Percentiles rank a stretch among this genome's conserved stretches.
phyloP scores from a whole-genome alignment of 176 grass and related monocot species.

The Hsuehochloa calcarea region DNA sequence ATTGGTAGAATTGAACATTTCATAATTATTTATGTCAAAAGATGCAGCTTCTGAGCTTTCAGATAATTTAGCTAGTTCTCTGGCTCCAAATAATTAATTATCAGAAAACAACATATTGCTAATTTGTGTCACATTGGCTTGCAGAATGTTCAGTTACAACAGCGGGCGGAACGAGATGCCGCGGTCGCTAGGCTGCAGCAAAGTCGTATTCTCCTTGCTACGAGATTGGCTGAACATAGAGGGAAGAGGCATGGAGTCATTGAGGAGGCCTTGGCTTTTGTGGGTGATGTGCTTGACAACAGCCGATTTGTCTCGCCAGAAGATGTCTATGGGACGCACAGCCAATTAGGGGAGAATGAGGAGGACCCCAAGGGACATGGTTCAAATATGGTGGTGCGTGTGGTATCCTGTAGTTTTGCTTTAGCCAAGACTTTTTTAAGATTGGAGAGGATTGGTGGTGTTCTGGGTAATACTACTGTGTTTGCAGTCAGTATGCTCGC shows the following conservation, averaged over 20 bases:
- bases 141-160: conserved; percentile 64
- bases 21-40: neutral
- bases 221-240: conserved; percentile 65
- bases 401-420: conserved; percentile 48
- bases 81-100: neutral
- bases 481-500: conserved; percentile 64
- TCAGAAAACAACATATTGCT: neutral
- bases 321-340: conserved; percentile 31
- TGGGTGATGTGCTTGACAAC: conserved; percentile 47
- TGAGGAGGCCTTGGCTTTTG: conserved; percentile 64
- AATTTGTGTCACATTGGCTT: neutral
- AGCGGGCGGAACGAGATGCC: conserved; percentile 47
- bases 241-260: conserved; percentile 62
- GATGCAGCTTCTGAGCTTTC: neutral
- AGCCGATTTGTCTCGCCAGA: conserved; percentile 26
- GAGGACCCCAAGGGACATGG: conserved; percentile 5
- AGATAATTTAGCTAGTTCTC: neutral
- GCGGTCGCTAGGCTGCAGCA: conserved; percentile 66
- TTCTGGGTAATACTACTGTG: conserved; percentile 55
- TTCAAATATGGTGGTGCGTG: conserved; percentile 42
- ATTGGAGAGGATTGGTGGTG: conserved; percentile 34
- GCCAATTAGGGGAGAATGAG: conserved; percentile 33
- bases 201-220: conserved; percentile 59
- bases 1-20: neutral
- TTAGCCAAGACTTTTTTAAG: conserved; percentile 39